Conservation (phyloP, 768 basidiomycete genomes). For the Amyloporia xantha region DNA sequence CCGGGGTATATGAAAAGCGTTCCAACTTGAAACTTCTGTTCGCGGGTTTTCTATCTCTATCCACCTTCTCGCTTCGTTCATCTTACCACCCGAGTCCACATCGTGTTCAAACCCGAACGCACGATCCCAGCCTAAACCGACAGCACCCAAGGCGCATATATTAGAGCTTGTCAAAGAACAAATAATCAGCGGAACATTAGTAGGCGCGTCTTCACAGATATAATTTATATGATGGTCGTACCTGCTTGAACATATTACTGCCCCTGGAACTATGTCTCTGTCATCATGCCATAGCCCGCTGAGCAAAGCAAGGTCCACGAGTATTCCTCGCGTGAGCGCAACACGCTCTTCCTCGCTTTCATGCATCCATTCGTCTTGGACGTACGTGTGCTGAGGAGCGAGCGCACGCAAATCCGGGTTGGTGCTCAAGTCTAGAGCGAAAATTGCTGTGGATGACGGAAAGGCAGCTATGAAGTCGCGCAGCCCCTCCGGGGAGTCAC, state of each 20-base stretch:
- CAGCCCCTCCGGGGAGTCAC: slow-evolving; percentile 45
- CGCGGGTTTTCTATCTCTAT: too few relatives aligned
- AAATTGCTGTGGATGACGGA: slow-evolving; percentile 29
- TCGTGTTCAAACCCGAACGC: slow-evolving; percentile 55
- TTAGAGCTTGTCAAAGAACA: slow-evolving; percentile 41
- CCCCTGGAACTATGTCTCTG: slow-evolving; percentile 40
- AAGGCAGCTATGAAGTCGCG: slow-evolving; percentile 37
- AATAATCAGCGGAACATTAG: slow-evolving; percentile 1
- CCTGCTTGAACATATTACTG: slow-evolving; percentile 55
- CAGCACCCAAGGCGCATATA: slow-evolving; percentile 50
- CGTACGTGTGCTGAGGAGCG: slow-evolving; percentile 47
- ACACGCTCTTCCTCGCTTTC: slow-evolving; percentile 36
- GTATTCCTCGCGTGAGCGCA: slow-evolving; percentile 51
- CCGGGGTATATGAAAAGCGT: too few relatives aligned
- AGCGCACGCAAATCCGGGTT: slow-evolving; percentile 37
- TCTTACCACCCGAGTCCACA: too few relatives aligned
- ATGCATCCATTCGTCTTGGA: slow-evolving; percentile 43
- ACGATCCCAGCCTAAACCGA: slow-evolving; percentile 57
- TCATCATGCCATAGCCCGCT: slow-evolving; percentile 52
- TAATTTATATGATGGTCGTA: slow-evolving; percentile 21
- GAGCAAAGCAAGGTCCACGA: slow-evolving; percentile 63
- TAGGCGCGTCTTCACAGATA: too few relatives aligned
- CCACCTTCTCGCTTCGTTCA: too few relatives aligned
- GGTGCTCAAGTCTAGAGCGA: slow-evolving; percentile 39
- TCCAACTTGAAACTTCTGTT: too few relatives aligned